Evolutionary conservation across 1,284 basidiomycete genomes (phyloP), one percentile per base, ranked within the genome.

Genomic region (Pascua sp.): DNA sequence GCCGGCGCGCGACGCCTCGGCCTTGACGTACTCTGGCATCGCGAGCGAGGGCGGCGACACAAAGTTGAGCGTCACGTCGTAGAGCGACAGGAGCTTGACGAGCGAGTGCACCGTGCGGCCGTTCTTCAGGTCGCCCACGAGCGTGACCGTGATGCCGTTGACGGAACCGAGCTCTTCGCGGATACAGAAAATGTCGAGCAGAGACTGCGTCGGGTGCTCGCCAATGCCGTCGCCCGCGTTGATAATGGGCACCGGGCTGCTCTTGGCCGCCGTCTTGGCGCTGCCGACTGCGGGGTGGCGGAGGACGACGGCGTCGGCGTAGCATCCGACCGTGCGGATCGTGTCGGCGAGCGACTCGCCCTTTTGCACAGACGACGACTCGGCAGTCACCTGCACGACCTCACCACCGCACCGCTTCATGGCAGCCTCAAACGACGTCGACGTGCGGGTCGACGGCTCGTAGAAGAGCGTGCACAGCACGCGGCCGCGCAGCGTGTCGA

Each of bases 381-480:
- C 89, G 4, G 86, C 85, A 50, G 85, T 84, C 49, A 98, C 84
- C 60, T 88, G 84, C 36, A 98, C 88, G 44, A 98, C 95, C 70
- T 95, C 86, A 42, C 96, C 96, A 50, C 96, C 96, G 67, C 92
- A 91, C 52, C 96, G 86, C 76, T 95, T 93, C 96, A 98, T 98
- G 12, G 96, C 96, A 9, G 95, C 90, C 76, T 99, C 95, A 72
- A 99, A 99, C n/a, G 95, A 98, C 13, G 88, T 84, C 59, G 89
- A 91, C 2, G 96, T 99, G 53, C 96, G 84, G 1, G 96, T 99
- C 10, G 93, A 97, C 2, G 96, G 91, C 76, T 99, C 96, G 78
- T 95, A 99, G 82, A 99, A 99, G 42, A 97, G 77, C n/a, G 88
- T 95, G 72, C 90, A 93, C 5, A 99, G 83, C 0, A 99, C 88